Percentiles rank a stretch among this genome's conserved stretches.
Conservation (phyloP, 768 basidiomycete genomes). For the Tricholoma hemisulphureum region DNA sequence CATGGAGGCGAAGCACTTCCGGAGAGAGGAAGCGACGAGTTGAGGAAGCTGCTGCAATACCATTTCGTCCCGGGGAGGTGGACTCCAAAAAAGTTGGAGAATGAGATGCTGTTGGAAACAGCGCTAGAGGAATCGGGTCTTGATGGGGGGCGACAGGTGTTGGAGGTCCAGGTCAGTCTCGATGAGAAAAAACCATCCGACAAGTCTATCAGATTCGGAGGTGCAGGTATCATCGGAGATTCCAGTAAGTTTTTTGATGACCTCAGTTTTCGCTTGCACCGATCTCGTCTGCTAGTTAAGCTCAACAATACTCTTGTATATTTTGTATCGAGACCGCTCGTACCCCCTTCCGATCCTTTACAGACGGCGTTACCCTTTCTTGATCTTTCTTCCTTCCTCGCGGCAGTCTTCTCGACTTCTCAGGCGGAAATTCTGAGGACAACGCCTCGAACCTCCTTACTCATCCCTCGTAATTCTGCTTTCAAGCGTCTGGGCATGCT, state of each 20-base stretch:
- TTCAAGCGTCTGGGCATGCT: constrained; percentile 83
- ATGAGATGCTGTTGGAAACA: constrained; percentile 79
- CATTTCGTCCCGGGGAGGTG: constrained; percentile 89
- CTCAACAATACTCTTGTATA: constrained; percentile 83
- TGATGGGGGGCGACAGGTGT: constrained; percentile 65
- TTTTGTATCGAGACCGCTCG: constrained; percentile 79
- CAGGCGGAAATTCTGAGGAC: constrained; percentile 68
- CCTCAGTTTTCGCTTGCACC: constrained; percentile 7
- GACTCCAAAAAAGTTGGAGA: constrained; percentile 63
- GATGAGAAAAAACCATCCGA: constrained; percentile 45
- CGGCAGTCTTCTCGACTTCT: constrained; percentile 82
- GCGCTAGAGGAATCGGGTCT: constrained; percentile 72
- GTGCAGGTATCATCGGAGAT: constrained; percentile 75
- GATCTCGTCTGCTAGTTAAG: constrained; percentile 48
- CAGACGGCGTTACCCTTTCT: constrained; percentile 78
- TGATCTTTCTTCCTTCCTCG: constrained; percentile 89
- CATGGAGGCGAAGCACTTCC: constrained; percentile 58
- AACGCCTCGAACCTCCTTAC: constrained; percentile 70
- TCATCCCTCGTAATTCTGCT: constrained; percentile 88
- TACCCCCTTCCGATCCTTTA: constrained; percentile 79
- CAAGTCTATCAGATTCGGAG: constrained; percentile 75
- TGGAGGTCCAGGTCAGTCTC: constrained; percentile 61
- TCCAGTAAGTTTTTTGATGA: constrained; percentile 51
- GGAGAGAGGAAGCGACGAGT: constrained; percentile 59
- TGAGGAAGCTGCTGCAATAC: constrained; percentile 76